A percentile compares a stretch with the other conserved stretches of the same genome.
phyloP scores from a whole-genome alignment of 139 green algal genomes.

The Trebouxia sp. region DNA sequence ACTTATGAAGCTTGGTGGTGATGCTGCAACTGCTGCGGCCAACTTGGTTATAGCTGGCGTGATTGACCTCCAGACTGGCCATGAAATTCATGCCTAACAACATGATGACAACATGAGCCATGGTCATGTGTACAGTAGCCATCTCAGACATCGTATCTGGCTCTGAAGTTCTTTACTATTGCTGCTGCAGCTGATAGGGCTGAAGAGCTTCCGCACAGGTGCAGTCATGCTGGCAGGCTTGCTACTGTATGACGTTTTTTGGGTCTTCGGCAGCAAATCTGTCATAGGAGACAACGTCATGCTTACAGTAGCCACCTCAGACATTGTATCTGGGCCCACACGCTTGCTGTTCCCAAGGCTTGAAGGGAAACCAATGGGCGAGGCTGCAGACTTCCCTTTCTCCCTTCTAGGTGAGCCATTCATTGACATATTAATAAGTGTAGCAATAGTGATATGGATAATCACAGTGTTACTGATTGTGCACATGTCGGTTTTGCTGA shows the following conservation, averaged over 20 bases:
- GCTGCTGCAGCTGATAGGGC: slow-evolving; percentile 70
- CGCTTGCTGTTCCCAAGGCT: slow-evolving; percentile 83
- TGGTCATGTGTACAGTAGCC: too few species aligned
- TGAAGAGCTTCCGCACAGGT: slow-evolving; percentile 75
- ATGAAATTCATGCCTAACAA: slow-evolving; percentile 88
- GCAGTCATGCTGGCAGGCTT: slow-evolving; percentile 81
- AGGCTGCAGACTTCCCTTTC: slow-evolving; percentile 78
- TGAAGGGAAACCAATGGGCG: slow-evolving; percentile 36
- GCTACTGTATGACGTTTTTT: slow-evolving; percentile 92
- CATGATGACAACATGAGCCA: too few species aligned
- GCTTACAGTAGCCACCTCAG: slow-evolving; percentile 64
- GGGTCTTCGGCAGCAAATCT: slow-evolving; percentile 76
- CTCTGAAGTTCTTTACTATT: too few species aligned
- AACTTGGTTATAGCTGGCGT: slow-evolving; percentile 57
- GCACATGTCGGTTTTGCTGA: too few species aligned
- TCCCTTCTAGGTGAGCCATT: slow-evolving; percentile 63
- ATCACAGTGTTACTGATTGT: too few species aligned
- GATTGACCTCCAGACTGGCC: slow-evolving; percentile 51
- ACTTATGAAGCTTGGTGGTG: slow-evolving; percentile 25
- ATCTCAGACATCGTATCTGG: too few species aligned
- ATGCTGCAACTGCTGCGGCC: too few species aligned
- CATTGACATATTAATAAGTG: background rate
- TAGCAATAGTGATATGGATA: too few species aligned
- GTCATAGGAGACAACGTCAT: slow-evolving; percentile 81
- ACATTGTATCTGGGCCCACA: slow-evolving; percentile 70